Conservation (phyloP, 169 alveolate species). For the Ichthyophthirius multifiliis region DNA sequence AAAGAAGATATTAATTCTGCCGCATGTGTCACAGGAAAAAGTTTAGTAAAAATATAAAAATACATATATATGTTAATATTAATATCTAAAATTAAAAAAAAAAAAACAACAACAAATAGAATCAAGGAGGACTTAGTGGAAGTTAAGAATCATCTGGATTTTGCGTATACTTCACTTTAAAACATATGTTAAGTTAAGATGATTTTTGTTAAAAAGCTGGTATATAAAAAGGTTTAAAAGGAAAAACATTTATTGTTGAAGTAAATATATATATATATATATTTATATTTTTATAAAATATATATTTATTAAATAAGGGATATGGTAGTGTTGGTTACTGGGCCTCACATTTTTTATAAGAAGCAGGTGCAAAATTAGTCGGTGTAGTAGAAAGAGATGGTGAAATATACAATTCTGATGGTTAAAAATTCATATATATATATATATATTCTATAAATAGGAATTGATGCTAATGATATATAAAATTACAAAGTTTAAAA, state of each 20-base stretch:
- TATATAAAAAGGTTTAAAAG: slow-evolving; percentile 28
- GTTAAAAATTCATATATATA: slow-evolving; percentile 21
- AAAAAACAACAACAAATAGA: neutral
- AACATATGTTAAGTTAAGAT: slow-evolving; percentile 18
- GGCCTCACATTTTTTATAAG: slow-evolving; percentile 36
- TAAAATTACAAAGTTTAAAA: neutral
- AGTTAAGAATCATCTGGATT: slow-evolving; percentile 55
- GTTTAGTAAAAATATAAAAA: slow-evolving; percentile 24
- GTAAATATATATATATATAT: slow-evolving; percentile 20
- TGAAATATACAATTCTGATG: slow-evolving; percentile 45
- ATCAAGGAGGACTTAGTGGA: slow-evolving; percentile 57
- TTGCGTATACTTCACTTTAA: slow-evolving; percentile 35
- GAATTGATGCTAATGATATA: slow-evolving; percentile 44
- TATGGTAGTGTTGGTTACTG: slow-evolving; percentile 62
- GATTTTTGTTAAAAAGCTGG: slow-evolving; percentile 21
- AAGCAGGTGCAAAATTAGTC: slow-evolving; percentile 39
- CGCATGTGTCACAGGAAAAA: slow-evolving; percentile 64
- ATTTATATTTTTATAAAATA: neutral
- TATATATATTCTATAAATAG: slow-evolving; percentile 17
- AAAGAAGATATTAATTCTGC: slow-evolving; percentile 49
- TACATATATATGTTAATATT: neutral
- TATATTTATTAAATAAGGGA: neutral
- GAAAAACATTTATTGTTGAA: slow-evolving; percentile 50
- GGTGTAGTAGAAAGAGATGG: slow-evolving; percentile 55
- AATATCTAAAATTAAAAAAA: neutral